These are phyloP conservation scores for Solanum hybrid DNA, from an alignment of 305 asterid species.

Conservation along the genomic window DNA sequence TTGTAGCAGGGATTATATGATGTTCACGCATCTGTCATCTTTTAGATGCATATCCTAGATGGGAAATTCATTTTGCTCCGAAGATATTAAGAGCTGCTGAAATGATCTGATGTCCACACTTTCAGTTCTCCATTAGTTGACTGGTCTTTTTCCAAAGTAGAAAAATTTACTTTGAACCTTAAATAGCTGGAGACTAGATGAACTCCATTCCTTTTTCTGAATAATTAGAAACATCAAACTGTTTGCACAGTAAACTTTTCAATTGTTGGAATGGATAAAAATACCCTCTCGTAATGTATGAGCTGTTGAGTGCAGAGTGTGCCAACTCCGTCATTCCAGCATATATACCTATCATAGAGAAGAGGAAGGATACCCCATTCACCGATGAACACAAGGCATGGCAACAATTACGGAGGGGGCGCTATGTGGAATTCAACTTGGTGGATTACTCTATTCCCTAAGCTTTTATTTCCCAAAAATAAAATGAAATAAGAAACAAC, in stretches of 20 bases:
- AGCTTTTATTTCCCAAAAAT: background rate
- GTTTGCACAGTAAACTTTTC: background rate
- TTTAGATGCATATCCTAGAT: background rate
- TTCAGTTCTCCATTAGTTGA: background rate
- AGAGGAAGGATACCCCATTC: slow-evolving; percentile 76
- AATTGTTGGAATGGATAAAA: background rate
- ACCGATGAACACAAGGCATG: slow-evolving; percentile 71
- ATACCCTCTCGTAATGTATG: background rate
- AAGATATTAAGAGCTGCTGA: background rate
- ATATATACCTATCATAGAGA: slow-evolving; percentile 79
- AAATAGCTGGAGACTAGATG: background rate
- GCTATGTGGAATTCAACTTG: slow-evolving; percentile 95
- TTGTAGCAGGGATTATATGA: background rate
- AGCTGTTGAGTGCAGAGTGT: slow-evolving; percentile 58
- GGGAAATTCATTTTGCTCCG: background rate
- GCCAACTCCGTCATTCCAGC: slow-evolving; percentile 94
- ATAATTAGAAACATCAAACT: background rate
- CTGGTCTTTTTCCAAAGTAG: background rate
- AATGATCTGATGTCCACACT: background rate
- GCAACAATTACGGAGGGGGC: slow-evolving; percentile 99
- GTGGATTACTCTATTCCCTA: slow-evolving; percentile 27
- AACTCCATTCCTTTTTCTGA: background rate
- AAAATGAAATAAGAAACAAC: background rate
- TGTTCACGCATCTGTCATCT: background rate
- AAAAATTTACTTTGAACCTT: background rate